Percentiles rank a stretch among this genome's conserved stretches.
These are phyloP conservation scores for Pittosporum tobira DNA, from an alignment of 129 eudicot genomes.

Conservation along the genomic window DNA sequence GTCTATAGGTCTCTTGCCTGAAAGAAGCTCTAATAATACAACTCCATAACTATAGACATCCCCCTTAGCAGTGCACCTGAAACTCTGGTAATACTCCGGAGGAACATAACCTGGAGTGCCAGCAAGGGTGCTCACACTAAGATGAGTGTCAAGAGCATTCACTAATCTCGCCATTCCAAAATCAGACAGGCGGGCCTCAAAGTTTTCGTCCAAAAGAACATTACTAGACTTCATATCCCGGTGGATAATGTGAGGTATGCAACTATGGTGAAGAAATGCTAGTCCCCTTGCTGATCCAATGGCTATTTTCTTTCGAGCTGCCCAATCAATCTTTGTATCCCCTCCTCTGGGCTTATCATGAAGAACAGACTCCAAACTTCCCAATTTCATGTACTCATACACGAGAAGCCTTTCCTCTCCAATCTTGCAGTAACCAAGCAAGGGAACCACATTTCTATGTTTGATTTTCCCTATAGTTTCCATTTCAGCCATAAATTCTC, in stretches of 20 bases:
- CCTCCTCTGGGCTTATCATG: conserved; percentile 51
- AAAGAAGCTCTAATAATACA: conserved; percentile 57
- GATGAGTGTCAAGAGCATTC: conserved; percentile 69
- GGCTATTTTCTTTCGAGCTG: conserved; percentile 59
- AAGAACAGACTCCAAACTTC: conserved; percentile 75
- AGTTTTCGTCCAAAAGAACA: conserved; percentile 68
- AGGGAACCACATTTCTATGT: conserved; percentile 66
- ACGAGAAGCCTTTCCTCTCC: conserved; percentile 83
- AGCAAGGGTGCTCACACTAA: conserved; percentile 77
- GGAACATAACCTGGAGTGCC: conserved; percentile 93
- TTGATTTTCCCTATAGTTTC: conserved; percentile 85
- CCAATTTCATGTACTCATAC: conserved; percentile 93
- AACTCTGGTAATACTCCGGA: conserved; percentile 86
- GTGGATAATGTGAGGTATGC: conserved; percentile 85
- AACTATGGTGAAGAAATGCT: conserved; percentile 87
- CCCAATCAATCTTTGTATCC: conserved; percentile 51
- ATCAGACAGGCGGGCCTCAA: conserved; percentile 81
- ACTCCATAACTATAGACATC: conserved; percentile 88
- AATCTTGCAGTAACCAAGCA: conserved; percentile 71
- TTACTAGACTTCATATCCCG: conserved; percentile 88
- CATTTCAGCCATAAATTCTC: conserved; percentile 96
- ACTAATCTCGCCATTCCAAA: conserved; percentile 89
- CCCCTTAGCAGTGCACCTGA: conserved; percentile 82
- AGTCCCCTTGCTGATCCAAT: conserved; percentile 83
- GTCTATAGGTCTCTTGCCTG: conserved; percentile 74